Evolutionary conservation across 805 yeast species (phyloP).

Genomic region (Candida tallmaniae): DNA sequence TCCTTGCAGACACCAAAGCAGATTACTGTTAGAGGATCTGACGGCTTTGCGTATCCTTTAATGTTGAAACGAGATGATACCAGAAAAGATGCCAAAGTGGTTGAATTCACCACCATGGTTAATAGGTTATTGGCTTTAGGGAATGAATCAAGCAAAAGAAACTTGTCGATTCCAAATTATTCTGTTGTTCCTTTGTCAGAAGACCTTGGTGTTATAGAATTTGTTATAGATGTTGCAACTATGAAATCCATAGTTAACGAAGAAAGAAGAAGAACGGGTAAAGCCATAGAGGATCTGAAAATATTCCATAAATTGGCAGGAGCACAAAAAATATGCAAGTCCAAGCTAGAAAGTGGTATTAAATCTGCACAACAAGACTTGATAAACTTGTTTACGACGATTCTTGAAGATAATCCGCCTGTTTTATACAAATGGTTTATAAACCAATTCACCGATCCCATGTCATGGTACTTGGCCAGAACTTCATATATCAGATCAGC

Average conservation of each 20-base stretch:
- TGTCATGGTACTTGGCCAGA: constrained; percentile 79
- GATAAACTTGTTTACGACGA: constrained; percentile 17
- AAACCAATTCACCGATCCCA: constrained; percentile 85
- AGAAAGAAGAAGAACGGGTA: constrained; percentile 25
- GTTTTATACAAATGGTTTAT: constrained; percentile 85
- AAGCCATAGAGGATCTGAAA: constrained; percentile 20
- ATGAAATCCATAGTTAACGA: constrained; percentile 27
- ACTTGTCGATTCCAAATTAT: constrained; percentile 69
- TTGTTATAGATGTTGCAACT: constrained; percentile 32
- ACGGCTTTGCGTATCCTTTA: constrained; percentile 68
- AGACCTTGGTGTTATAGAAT: constrained; percentile 82
- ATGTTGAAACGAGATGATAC: constrained; percentile 90
- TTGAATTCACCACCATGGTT: constrained; percentile 85
- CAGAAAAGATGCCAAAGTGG: constrained; percentile 89
- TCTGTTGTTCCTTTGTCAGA: constrained; percentile 87
- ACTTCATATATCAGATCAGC: constrained; percentile 69
- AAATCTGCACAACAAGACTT: constrained; percentile 15
- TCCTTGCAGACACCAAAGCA: constrained; percentile 88
- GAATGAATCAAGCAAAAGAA: constrained; percentile 69
- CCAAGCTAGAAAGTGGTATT: constrained; percentile 7
- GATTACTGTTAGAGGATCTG: constrained; percentile 69
- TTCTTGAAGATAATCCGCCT: constrained; percentile 48
- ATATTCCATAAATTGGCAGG: constrained; percentile 26
- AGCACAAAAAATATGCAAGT: constrained; percentile 24
- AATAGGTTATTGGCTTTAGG: constrained; percentile 66